Evolutionary conservation across 768 basidiomycete species (phyloP).

Genomic region (Hericium erinaceus): DNA sequence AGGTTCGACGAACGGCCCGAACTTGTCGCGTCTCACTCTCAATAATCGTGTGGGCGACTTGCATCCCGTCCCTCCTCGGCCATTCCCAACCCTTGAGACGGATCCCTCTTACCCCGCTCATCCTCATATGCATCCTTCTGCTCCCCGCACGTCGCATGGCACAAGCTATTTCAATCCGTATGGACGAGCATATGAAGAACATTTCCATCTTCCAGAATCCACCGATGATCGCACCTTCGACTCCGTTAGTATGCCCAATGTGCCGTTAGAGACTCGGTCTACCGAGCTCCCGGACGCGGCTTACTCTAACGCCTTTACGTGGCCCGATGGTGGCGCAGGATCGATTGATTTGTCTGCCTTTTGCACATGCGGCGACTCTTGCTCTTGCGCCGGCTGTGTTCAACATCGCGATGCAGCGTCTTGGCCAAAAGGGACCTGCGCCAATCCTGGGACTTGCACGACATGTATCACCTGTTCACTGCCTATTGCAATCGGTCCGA

Average conservation of each 20-base stretch:
- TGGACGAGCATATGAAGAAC: constrained; percentile 49
- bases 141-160: constrained; percentile 30
- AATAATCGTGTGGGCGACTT: constrained; percentile 22
- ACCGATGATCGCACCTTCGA: not conserved
- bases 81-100: not conserved
- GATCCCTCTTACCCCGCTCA: not conserved
- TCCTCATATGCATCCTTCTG: constrained; percentile 21
- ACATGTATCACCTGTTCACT: constrained; percentile 6
- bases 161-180: constrained; percentile 55
- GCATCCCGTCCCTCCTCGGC: constrained; percentile 64
- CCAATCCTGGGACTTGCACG: constrained; percentile 6
- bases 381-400: constrained; percentile 11
- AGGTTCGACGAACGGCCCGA: not conserved
- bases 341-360: constrained; percentile 3
- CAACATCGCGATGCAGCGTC: constrained; percentile 11
- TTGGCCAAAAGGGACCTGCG: constrained; percentile 7
- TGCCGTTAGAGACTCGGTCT: not conserved
- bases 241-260: not conserved
- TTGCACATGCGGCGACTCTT: constrained; percentile 12
- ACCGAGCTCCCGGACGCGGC: not conserved
- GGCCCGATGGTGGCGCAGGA: not conserved
- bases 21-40: not conserved
- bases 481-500: constrained; percentile 7
- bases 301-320: too few relatives aligned
- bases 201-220: constrained; percentile 28